These are phyloP conservation scores for Musa beccarii DNA, from an alignment of 176 grass and related monocot genomes.

Conservation along the genomic window DNA sequence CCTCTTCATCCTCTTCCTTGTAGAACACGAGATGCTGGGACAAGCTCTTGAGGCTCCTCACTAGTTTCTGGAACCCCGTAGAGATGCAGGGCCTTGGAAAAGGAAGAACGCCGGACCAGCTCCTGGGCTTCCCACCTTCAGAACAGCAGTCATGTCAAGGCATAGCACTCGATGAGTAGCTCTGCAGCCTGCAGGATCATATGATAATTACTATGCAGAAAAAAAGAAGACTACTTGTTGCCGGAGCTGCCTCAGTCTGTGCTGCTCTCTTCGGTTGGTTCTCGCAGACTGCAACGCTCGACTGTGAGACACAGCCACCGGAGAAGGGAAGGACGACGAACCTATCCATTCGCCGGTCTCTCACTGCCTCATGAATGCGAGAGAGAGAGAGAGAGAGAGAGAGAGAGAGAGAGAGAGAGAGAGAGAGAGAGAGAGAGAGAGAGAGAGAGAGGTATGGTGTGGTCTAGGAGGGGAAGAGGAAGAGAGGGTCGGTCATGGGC, in stretches of 20 bases:
- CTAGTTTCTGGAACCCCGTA: slow-evolving; percentile 43
- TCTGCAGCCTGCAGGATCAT: not conserved
- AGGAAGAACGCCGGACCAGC: not conserved
- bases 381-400: not conserved
- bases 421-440: too few relatives aligned
- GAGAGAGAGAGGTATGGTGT: not conserved
- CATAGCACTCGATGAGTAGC: not conserved
- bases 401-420: too few relatives aligned
- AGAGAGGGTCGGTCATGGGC: slow-evolving; percentile 7
- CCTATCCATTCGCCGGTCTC: slow-evolving; percentile 42
- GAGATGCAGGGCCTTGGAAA: slow-evolving; percentile 22
- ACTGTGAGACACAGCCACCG: slow-evolving; percentile 79
- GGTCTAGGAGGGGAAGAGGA: not conserved
- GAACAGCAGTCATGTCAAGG: not conserved
- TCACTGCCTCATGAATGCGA: slow-evolving; percentile 36
- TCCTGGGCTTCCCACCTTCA: slow-evolving; percentile 15
- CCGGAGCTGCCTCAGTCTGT: slow-evolving; percentile 14
- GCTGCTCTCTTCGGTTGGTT: slow-evolving; percentile 43
- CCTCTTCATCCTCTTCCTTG: slow-evolving; percentile 47
- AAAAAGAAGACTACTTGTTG: not conserved
- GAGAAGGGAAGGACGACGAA: slow-evolving; percentile 70
- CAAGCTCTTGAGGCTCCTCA: slow-evolving; percentile 71
- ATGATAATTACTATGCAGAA: not conserved
- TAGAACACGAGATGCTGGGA: slow-evolving; percentile 48
- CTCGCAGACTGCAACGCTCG: slow-evolving; percentile 44